Base-by-base conservation (phyloP, 2,329 filamentous ascomycete species). In the Sporothrix inflata region DNA sequence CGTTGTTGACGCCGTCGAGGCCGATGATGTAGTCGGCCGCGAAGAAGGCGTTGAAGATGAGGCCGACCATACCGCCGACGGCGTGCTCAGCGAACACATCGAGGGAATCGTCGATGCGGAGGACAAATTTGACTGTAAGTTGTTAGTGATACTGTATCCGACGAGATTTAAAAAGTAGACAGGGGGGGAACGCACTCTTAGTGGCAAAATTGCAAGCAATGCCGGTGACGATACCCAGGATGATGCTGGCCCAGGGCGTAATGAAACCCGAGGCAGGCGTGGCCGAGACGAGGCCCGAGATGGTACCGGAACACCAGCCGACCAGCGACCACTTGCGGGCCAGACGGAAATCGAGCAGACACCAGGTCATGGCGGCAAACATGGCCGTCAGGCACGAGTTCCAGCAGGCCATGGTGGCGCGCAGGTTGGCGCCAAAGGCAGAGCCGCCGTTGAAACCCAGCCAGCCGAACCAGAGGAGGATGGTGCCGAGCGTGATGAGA, bases 381-480 rank as follows among this genome's bases (percentile, higher is more conserved):
- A 94, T 94, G 80, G 94, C 95, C 49, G 94, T 96, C 79, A 97
- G 81, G 85, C 96, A 98, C 73, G 92, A 94, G 87, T 98, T 98
- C 95, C 94, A 99, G 89, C 93, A 97, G 71, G 96, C 95, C 90
- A 98, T 97, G 76, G 92, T 91, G 71, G 96, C 96, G 76, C 96
- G 92, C 70, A 98, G 87, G 85, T 98, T 98, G 76, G 94, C 94
- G 77, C 95, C 94, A 77, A 98, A 97, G 51, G 95, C 86, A 30
- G 94, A 98, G 75, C 96, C 96, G 78, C 95, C 96, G 86, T 99
- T 99, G 89, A 99, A 99, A 71, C 94, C 96, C 75, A 99, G 87
- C 96, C 96, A 99, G 79, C 96, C 96, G 79, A 98, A 98, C 94
- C 94, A 98, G 72, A 99, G 93, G 78, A 99, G 89, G 76, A 97